Base-by-base conservation (phyloP, 768 basidiomycete species). In the Boletales sp. region DNA sequence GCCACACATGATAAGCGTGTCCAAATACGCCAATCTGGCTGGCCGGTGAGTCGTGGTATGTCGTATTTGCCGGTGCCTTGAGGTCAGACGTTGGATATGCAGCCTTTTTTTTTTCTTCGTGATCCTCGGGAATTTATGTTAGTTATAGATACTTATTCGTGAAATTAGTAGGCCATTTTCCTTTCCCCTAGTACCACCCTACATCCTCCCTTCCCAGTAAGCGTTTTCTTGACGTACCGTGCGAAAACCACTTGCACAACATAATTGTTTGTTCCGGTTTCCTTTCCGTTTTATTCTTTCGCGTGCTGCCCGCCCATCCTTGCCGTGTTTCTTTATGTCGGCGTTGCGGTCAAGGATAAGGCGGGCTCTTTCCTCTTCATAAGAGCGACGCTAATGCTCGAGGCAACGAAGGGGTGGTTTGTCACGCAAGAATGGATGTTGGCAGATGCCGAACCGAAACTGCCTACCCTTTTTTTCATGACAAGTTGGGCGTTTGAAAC, bases 361-460 rank as follows among this genome's bases (percentile, higher is more conserved):
- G 11, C 38, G 19, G 53, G 56, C 32, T 17, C 64, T 61, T 65
- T 66, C 63, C 55, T 66, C 64, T 63, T 55, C 53, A 53, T 39
- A 57, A 58, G 63, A 44, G 58, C 51, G 34, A 6, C 4, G 24
- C 24, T 27, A 27, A 27, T 39, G 54, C 64, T 52, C 59, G 39
- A 63, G 64, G 64, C 54, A 48, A 50, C 18, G 59, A 63, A 50
- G 63, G 54, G 64, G 61, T 65, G 63, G 64, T 66, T 65, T 66
- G 54, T 54, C 64, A 32, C 55, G 57, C 59, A 55, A 66, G 53
- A 64, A 39, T 17, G 29, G 18, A 21, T 27, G 48, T 9, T 51
- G 54, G 58, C 41, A 30, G 19, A 41, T 32, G 49, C 37, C 24
- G 47, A 39, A 54, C 45, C 44, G 27, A 7, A 14, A 9, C 38